A percentile compares a stretch with the other conserved stretches of the same genome.
phyloP scores from a whole-genome alignment of 345 rosid genomes.

The Dipteronia sinensis region DNA sequence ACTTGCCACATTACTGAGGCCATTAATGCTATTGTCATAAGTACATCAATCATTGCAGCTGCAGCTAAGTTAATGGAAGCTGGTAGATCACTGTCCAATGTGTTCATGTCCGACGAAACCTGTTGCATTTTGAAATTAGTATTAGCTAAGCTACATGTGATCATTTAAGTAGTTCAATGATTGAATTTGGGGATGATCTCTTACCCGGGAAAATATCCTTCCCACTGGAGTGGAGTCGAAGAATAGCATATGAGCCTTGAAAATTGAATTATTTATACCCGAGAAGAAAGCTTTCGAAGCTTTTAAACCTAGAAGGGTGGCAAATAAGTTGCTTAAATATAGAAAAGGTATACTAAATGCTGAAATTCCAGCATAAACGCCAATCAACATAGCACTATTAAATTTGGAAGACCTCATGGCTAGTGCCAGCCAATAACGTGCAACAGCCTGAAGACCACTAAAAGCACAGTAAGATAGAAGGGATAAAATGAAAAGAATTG shows the following conservation, averaged over 20 bases:
- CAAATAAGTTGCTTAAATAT: too few species aligned
- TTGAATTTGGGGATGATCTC: neutral
- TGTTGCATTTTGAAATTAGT: neutral
- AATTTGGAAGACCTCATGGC: too few species aligned
- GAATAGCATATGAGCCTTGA: conserved; percentile 48
- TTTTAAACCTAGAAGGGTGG: neutral
- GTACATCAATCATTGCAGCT: conserved; percentile 17
- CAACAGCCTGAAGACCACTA: too few species aligned
- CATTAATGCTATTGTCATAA: neutral
- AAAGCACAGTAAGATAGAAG: too few species aligned
- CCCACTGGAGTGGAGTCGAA: conserved; percentile 53
- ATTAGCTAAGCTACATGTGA: too few species aligned
- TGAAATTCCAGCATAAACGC: too few species aligned
- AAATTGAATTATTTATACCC: conserved; percentile 30
- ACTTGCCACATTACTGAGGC: too few species aligned
- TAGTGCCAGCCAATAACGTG: too few species aligned
- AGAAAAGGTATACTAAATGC: too few species aligned
- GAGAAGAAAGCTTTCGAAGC: conserved; percentile 37
- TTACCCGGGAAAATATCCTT: conserved; percentile 44
- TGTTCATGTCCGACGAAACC: conserved; percentile 37
- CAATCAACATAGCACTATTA: too few species aligned
- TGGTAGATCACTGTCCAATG: conserved; percentile 33
- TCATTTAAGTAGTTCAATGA: too few species aligned
- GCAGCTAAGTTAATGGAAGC: conserved; percentile 1
- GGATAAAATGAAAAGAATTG: too few species aligned